Percentiles rank a stretch among this genome's conserved stretches.
Evolutionary conservation across 805 yeast genomes (phyloP).

Genomic region (Tetrapisispora namnaoensis): DNA sequence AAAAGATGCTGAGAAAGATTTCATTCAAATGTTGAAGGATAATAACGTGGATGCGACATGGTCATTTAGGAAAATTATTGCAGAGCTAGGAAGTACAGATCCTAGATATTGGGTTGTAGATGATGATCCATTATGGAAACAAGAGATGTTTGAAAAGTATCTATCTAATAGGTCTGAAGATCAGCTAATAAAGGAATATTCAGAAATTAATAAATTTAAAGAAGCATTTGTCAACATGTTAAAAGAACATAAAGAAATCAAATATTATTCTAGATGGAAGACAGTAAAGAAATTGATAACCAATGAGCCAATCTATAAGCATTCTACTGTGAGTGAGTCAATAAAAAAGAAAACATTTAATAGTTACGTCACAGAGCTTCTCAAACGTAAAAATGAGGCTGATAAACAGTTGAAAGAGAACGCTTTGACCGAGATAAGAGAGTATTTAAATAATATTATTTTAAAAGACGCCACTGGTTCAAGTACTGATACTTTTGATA

Average conservation of each 20-base stretch:
- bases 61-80: conserved; percentile 61
- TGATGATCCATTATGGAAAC: conserved; percentile 49
- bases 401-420: conserved; percentile 30
- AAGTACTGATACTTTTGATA: neutral
- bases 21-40: conserved; percentile 43
- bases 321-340: conserved; percentile 47
- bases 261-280: conserved; percentile 55
- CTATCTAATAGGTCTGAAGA: conserved; percentile 40
- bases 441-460: conserved; percentile 36
- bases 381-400: conserved; percentile 19
- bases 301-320: conserved; percentile 58
- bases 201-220: conserved; percentile 46
- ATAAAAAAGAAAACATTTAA: conserved; percentile 47
- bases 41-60: conserved; percentile 59
- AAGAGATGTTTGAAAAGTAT: conserved; percentile 55
- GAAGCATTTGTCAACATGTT: conserved; percentile 43
- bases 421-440: conserved; percentile 45
- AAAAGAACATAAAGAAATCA: conserved; percentile 34
- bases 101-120: conserved; percentile 59
- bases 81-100: conserved; percentile 42
- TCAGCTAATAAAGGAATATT: conserved; percentile 44
- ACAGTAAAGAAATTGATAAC: conserved; percentile 42
- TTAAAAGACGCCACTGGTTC: conserved; percentile 8
- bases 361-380: conserved; percentile 38
- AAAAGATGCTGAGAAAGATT: conserved; percentile 37